Base-by-base conservation (phyloP, 2,329 filamentous ascomycete species). In the Daldinia sp. region DNA sequence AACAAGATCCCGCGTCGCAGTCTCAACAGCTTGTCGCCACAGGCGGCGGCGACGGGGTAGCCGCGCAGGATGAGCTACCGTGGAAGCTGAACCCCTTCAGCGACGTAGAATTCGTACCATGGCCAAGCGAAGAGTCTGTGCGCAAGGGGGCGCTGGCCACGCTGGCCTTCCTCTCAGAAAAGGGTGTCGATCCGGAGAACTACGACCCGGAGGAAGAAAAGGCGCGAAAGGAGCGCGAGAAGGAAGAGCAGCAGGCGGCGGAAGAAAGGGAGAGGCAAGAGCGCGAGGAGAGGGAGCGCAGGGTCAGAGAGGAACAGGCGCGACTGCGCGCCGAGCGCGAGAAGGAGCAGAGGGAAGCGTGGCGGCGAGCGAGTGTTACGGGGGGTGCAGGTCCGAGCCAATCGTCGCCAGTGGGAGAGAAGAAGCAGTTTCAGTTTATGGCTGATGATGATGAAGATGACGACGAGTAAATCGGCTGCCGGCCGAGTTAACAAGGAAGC, bases 121-220 rank as follows among this genome's bases (percentile, higher is more conserved):
- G 93, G 93, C 93, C 93, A 0, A 84, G 83, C 30, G 89, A 93
- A 69, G 88, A 90, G 35, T 86, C 89, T 66, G 92, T 96, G 69
- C 86, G 88, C 35, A 82, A 83, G 15, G 92, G 93, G 39, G 89
- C 89, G 1, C 82, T 97, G 46, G 90, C 89, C 0, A 82, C 84
- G 7, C 86, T 88, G 50, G 89, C 93, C 74, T 80, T 84, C 26
- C 84, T 93, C 69, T 72, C 86, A 4, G 89, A 91, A 73, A 81
- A 84, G 60, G 90, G 89, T 6, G 84, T 88, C 71, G 88, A 92
- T 76, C 89, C 88, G 7, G 85, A 82, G 60, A 84, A 83, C 39
- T 88, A 87, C 75, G 88, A 90, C 72, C 88, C 89, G 1, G 84
- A 79, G 7, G 84, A 81, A 28, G 87, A 88, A 69, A 84, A 86